Base-by-base conservation (phyloP, 306 rosid genomes). In the Potentilla sterilis region DNA sequence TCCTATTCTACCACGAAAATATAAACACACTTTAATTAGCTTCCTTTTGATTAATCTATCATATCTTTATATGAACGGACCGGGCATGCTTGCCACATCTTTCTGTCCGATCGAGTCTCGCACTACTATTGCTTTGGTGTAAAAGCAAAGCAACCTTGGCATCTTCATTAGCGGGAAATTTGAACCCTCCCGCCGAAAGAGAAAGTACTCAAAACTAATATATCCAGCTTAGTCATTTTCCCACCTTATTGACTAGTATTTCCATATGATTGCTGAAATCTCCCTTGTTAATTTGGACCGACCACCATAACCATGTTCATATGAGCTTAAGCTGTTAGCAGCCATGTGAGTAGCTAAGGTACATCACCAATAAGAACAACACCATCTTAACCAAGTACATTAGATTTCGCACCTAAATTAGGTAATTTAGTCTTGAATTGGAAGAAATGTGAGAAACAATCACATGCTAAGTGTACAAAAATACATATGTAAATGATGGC, bases 111-210 rank as follows among this genome's bases (percentile, higher is more conserved):
- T 64, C 68, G 43, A 72, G 21, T n/a, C 65, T 35, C 38, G 15
- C 75, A 49, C 51, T 44, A 37, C 40, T 28, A 18, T 35, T 8
- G 21, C 69, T 32, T 32, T 16, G 14, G 38, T 54, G 76, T 54
- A 52, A 72, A 72, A 72, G 66, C 49, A 70, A 32, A 72, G 66
- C 49, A 70, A 32, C 61, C 69, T 35, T 70, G 52, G 52, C 67
- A 38, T 58, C 28, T 57, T 24, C 52, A 57, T 62, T 42, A 37
- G 44, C 69, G 18, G 16, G n/a, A 46, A 6, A 9, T 43, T 59
- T 59, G 57, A 61, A 74, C 58, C 43, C 35, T 74, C 69, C 59
- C 77, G 46, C 77, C 69, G 58, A 74, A 74, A 59, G 44, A 42
- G 13, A 43, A 24, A 57, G 67, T 8, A 15, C 28, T 15, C 19